Evolutionary conservation across 805 yeast genomes (phyloP).

Genomic region (Starmera caribaea): DNA sequence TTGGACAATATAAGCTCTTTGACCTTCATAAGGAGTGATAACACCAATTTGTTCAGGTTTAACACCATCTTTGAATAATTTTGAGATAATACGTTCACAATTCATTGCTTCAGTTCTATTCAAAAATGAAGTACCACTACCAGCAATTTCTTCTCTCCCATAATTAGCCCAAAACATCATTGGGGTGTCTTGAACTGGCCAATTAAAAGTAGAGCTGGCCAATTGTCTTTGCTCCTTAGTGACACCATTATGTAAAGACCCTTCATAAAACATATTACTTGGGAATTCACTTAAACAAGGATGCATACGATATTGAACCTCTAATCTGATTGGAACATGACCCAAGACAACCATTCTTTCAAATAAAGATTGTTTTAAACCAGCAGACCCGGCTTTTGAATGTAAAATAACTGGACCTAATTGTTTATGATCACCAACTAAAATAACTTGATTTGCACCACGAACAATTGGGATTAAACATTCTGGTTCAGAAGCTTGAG

Average conservation of each 20-base stretch:
- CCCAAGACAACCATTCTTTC: conserved; percentile 79
- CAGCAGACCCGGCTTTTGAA: conserved; percentile 75
- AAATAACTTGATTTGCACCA: conserved; percentile 81
- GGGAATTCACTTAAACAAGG: conserved; percentile 83
- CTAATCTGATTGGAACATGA: conserved; percentile 75
- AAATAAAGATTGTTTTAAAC: conserved; percentile 76
- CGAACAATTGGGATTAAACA: conserved; percentile 79
- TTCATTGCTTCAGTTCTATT: conserved; percentile 87
- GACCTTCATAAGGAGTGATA: conserved; percentile 93
- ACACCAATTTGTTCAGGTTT: conserved; percentile 80
- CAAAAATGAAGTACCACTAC: conserved; percentile 70
- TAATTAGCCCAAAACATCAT: conserved; percentile 93
- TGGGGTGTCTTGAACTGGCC: conserved; percentile 81
- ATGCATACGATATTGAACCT: conserved; percentile 93
- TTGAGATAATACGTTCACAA: conserved; percentile 69
- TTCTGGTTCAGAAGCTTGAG: conserved; percentile 93
- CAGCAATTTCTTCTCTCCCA: conserved; percentile 83
- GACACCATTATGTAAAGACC: conserved; percentile 86
- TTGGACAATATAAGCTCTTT: conserved; percentile 70
- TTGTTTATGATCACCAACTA: conserved; percentile 96
- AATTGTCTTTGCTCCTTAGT: conserved; percentile 62
- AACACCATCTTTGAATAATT: conserved; percentile 68
- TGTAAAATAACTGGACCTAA: conserved; percentile 86
- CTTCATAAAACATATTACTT: conserved; percentile 88
- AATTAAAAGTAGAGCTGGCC: conserved; percentile 59